Base-by-base conservation (phyloP, 495 filamentous ascomycete genomes). In the Schizothecium vesticola region DNA sequence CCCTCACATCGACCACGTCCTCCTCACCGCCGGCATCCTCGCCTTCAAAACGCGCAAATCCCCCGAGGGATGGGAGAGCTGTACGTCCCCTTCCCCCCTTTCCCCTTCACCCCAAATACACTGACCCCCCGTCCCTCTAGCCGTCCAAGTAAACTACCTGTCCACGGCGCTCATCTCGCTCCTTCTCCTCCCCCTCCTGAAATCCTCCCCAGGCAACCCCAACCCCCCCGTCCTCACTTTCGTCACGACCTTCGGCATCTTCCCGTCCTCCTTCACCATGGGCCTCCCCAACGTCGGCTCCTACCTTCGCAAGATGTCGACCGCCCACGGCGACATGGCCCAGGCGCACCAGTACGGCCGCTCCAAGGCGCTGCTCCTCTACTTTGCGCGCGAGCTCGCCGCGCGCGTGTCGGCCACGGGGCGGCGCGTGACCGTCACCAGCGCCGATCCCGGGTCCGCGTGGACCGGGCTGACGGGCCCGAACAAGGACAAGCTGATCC, bases 171-270 rank as follows among this genome's bases (percentile, higher is more conserved):
- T 84, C 3, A 71, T 84, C 5, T 64, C 75, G 8, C 73, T 81
- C 11, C 74, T 83, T 1, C 65, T 83, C 5, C 73, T 84, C 11
- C 80, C 81, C 3, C 25, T 74, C 10, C 73, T 82, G 21, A 77
- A 79, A 36, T 36, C 72, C 12, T 72, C 67, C 22, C 71, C 72
- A 2, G 28, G 31, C 13, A 74, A 74, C 55, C 71, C 71, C 12
- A 61, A 64, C 29, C 67, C 72, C 6, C 72, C 72, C 5, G 70
- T 72, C 21, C 59, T 74, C 10, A 74, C 72, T 58, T 73, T 74
- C 29, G 68, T 73, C 62, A 74, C 72, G 3, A 64, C 62, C 33
- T 74, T 74, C 56, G 72, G 70, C 51, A 61, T 74, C 29, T 74
- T 73, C 43, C 71, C 70, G 13, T 58, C 72, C n/a, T 67, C 68